Conservation (phyloP, 352 stramenopile genomes). For the Phytophthora cajani region DNA sequence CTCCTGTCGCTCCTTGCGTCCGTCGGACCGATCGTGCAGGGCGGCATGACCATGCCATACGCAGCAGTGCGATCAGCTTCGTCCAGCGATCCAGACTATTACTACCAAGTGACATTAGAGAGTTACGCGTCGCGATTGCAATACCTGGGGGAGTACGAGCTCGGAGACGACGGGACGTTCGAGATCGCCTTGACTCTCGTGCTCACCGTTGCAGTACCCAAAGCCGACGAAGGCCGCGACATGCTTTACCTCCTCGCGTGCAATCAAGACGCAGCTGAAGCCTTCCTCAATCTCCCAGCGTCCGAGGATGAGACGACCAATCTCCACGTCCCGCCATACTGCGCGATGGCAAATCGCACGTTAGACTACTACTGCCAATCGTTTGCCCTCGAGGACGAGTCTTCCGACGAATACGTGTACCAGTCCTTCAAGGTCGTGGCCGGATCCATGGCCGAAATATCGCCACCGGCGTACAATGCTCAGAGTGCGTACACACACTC, state of each 20-base stretch:
- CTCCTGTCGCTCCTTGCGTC: background rate
- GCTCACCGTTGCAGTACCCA: slow-evolving; percentile 34
- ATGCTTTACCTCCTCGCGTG: slow-evolving; percentile 66
- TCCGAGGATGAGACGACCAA: slow-evolving; percentile 1
- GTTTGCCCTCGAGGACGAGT: slow-evolving; percentile 49
- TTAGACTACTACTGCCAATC: slow-evolving; percentile 58
- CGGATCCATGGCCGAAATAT: slow-evolving; percentile 17
- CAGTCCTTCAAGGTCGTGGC: slow-evolving; percentile 39
- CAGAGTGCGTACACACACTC: background rate
- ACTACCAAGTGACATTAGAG: slow-evolving; percentile 35
- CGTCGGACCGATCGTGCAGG: background rate
- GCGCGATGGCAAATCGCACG: slow-evolving; percentile 59
- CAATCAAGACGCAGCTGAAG: slow-evolving; percentile 24
- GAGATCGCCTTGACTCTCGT: slow-evolving; percentile 51
- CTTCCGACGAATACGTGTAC: slow-evolving; percentile 45
- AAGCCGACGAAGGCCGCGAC: slow-evolving; percentile 38
- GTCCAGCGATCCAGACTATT: slow-evolving; percentile 24
- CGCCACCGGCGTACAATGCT: slow-evolving; percentile 1
- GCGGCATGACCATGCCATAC: slow-evolving; percentile 25
- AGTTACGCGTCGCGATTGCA: slow-evolving; percentile 31
- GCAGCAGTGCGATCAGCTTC: slow-evolving; percentile 10
- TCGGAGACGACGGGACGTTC: slow-evolving; percentile 48
- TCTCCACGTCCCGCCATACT: slow-evolving; percentile 40
- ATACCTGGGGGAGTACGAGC: slow-evolving; percentile 46
- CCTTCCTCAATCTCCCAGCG: slow-evolving; percentile 22